Base-by-base conservation (phyloP, 768 basidiomycete species). In the Tricholoma hemisulphureum region DNA sequence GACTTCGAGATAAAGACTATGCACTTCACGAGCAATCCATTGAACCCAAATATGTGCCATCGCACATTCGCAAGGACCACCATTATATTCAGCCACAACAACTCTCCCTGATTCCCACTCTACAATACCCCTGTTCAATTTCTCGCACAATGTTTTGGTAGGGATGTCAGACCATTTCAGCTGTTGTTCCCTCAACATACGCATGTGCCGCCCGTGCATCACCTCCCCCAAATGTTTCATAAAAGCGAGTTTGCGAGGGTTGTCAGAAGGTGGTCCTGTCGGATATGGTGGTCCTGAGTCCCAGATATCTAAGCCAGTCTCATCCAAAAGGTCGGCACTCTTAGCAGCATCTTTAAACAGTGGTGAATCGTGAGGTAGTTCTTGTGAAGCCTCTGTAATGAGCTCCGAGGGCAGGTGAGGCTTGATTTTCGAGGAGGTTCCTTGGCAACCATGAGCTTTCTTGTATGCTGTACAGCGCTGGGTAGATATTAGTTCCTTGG, bases 221-320 rank as follows among this genome's bases (percentile, higher is more conserved):
- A 49, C 46, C 46, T 49, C 46, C 20, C 4, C 23, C 46, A 49
- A 49, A 26, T 13, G 46, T 49, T 49, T 23, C 18, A 11, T 49
- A 20, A 26, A 31, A 14, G 23, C 23, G 16, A 14, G 16, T 49
- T 49, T 11, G 13, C 23, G 7, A 31, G 46, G 23, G 23, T 3
- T 49, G 23, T 49, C 46, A n/a, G 46, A 49, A 24, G 46, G 46
- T 49, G 46, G 46, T 49, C 46, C 46, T 49, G 46, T 49, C 18
- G 18, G 21, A 49, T 49, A 49, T 49, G 46, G 46, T 31, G 46
- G 46, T n/a, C 46, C 46, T 49, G 46, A 16, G 46, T 49, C 46
- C 46, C 46, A 49, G 23, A 29, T 51, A 34, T n/a, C n/a, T n/a
- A n/a, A n/a, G n/a, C n/a, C n/a, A n/a, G n/a, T n/a, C n/a, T n/a